phyloP scores from a whole-genome alignment of 2,329 filamentous ascomycete species.

The Endocalyx cinctus region DNA sequence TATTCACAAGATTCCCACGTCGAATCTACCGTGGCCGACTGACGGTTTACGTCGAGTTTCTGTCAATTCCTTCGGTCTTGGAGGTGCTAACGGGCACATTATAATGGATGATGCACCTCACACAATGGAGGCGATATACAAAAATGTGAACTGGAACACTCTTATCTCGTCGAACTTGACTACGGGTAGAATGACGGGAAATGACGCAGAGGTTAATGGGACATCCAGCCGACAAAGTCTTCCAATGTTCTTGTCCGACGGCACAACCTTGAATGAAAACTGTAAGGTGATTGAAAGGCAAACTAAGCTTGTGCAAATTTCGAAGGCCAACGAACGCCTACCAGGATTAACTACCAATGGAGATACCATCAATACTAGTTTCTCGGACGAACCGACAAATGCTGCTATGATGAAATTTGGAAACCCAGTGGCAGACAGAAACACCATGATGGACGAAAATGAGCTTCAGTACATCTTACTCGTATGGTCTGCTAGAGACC shows the following conservation, averaged over 20 bases:
- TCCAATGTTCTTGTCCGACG: too few relatives aligned
- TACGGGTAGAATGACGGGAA: neutral
- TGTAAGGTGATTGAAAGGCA: too few relatives aligned
- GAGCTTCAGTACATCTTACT: neutral
- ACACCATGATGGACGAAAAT: neutral
- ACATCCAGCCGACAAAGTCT: neutral
- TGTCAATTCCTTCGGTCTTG: constrained; percentile 31
- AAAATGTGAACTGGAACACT: neutral
- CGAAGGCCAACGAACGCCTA: too few relatives aligned
- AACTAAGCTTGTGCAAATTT: too few relatives aligned
- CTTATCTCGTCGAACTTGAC: neutral
- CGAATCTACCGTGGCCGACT: constrained; percentile 2
- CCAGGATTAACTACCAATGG: too few relatives aligned
- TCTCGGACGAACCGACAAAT: too few relatives aligned
- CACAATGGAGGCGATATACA: neutral
- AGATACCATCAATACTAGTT: too few relatives aligned
- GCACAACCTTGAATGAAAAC: neutral
- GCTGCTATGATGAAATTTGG: too few relatives aligned
- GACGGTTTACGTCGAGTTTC: constrained; percentile 8
- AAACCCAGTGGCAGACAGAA: neutral
- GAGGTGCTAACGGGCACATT: constrained; percentile 30
- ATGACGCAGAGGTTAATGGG: neutral
- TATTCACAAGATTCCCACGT: neutral
- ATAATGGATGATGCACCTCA: constrained; percentile 17
- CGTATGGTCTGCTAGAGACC: constrained; percentile 5